Conservation (phyloP, 2,329 filamentous ascomycete genomes). For the Penicillium digitatum region DNA sequence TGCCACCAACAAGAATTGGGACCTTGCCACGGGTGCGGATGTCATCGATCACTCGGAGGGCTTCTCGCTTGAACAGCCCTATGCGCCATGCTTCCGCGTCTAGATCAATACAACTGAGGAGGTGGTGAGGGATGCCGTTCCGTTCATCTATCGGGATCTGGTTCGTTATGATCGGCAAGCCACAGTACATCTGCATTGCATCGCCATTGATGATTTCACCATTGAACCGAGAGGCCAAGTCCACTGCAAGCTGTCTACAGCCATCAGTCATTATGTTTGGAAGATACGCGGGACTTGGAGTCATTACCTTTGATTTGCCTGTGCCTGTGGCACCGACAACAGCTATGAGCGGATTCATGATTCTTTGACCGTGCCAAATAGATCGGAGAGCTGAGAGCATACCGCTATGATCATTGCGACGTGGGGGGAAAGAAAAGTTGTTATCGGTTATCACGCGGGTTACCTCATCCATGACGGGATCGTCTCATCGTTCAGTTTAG, state of each 20-base stretch:
- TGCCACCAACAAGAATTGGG: constrained; percentile 89
- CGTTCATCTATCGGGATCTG: constrained; percentile 75
- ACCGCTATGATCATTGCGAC: constrained; percentile 10
- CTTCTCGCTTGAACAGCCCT: constrained; percentile 68
- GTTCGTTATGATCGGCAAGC: constrained; percentile 91
- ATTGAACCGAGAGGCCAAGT: constrained; percentile 75
- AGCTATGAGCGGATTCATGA: constrained; percentile 63
- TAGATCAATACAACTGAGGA: constrained; percentile 73
- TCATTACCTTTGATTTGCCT: constrained; percentile 79
- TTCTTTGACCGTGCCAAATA: constrained; percentile 18
- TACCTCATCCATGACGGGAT: constrained; percentile 16
- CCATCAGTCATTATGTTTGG: constrained; percentile 22
- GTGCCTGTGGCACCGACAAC: constrained; percentile 89
- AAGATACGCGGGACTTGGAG: constrained; percentile 18
- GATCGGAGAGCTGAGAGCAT: constrained; percentile 31
- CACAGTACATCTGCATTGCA: constrained; percentile 95
- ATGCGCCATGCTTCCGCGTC: constrained; percentile 81
- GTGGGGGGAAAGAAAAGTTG: constrained; percentile 5
- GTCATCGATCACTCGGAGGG: constrained; percentile 65
- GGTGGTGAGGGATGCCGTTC: constrained; percentile 77
- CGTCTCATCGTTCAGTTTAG: background rate
- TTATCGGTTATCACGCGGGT: constrained; percentile 12
- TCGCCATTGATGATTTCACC: constrained; percentile 97
- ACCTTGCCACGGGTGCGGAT: constrained; percentile 74
- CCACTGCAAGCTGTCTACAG: constrained; percentile 71